Percentiles rank a stretch among this genome's conserved stretches.
Conservation (phyloP, 306 rosid species). For the Cucurbita ficifolia region DNA sequence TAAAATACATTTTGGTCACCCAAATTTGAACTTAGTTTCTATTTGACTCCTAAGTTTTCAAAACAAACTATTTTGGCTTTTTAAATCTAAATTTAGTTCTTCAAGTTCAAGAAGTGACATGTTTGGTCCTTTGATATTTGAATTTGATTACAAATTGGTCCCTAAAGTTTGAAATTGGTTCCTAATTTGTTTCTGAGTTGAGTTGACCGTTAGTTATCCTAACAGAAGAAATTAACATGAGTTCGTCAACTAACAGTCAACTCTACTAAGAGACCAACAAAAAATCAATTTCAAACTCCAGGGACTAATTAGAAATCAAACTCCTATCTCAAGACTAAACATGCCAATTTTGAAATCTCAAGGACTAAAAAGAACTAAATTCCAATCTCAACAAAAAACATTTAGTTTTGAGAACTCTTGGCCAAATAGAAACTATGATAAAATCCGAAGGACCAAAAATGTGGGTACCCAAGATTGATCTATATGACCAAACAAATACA, state of each 20-base stretch:
- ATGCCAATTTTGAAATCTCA: neutral
- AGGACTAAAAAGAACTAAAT: neutral
- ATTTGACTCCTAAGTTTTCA: neutral
- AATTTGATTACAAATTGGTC: neutral
- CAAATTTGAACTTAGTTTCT: neutral
- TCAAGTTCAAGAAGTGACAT: neutral
- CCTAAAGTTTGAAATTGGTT: neutral
- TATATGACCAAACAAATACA: neutral
- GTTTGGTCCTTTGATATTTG: neutral
- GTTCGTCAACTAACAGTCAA: neutral
- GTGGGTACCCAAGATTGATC: too few species aligned
- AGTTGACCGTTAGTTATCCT: neutral
- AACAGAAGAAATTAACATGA: neutral
- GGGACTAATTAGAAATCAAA: neutral
- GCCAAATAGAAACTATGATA: neutral
- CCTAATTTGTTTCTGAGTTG: neutral
- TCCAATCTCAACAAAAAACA: neutral
- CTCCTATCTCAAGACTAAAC: neutral
- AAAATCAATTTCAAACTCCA: neutral
- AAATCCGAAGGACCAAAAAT: neutral
- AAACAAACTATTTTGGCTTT: neutral
- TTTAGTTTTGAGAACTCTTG: neutral
- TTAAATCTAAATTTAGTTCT: neutral
- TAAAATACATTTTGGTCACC: neutral
- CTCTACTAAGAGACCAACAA: neutral